Evolutionary conservation across 305 asterid genomes (phyloP).

Genomic region (Rubia peregrina): DNA sequence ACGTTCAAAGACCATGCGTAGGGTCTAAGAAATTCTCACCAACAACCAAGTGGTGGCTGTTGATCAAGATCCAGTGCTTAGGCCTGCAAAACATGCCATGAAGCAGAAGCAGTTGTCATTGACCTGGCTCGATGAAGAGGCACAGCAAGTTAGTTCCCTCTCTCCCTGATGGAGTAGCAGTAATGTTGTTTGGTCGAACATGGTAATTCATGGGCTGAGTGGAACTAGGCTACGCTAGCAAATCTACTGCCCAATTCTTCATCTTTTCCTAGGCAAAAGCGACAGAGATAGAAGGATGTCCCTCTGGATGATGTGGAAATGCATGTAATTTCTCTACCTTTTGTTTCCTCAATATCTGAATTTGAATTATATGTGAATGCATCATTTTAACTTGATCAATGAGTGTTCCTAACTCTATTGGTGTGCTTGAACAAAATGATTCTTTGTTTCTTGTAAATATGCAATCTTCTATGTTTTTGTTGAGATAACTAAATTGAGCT

Average conservation of each 20-base stretch:
- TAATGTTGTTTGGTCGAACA: no score
- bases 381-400: background rate
- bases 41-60: conserved; percentile 34
- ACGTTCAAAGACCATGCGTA: conserved; percentile 78
- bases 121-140: conserved; percentile 98
- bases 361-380: background rate
- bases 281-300: conserved; percentile 63
- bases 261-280: conserved; percentile 59
- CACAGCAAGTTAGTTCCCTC: conserved; percentile 56
- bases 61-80: conserved; percentile 42
- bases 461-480: background rate
- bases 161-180: background rate
- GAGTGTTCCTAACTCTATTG: no score
- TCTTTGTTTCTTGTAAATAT: background rate
- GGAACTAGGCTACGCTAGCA: conserved; percentile 29
- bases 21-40: conserved; percentile 65
- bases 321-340: conserved; percentile 30
- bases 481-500: background rate
- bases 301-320: conserved; percentile 33
- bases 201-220: conserved; percentile 42
- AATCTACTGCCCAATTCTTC: conserved; percentile 20
- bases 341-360: background rate
- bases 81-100: conserved; percentile 57
- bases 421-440: background rate
- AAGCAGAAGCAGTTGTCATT: conserved; percentile 69